A percentile compares a stretch with the other conserved stretches of the same genome.
phyloP scores from a whole-genome alignment of 1,139 yeast genomes.

The Pichia sp. region DNA sequence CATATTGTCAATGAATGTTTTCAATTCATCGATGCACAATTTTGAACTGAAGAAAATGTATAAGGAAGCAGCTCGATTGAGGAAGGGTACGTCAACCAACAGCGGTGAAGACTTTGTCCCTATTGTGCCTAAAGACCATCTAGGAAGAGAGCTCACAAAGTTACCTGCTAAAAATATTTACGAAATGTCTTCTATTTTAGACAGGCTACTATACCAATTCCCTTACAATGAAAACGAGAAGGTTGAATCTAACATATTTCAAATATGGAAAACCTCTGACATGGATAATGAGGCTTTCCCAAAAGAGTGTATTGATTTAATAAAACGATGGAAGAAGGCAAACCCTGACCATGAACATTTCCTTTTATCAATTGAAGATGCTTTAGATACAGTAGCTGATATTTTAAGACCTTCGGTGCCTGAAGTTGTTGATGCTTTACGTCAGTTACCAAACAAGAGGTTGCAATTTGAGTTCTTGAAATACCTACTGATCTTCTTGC shows the following conservation, averaged over 20 bases:
- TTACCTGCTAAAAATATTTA: slow-evolving; percentile 23
- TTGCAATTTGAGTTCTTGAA: slow-evolving; percentile 67
- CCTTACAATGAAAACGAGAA: slow-evolving; percentile 51
- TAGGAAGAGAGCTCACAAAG: slow-evolving; percentile 5
- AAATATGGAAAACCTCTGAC: slow-evolving; percentile 73
- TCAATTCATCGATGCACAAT: slow-evolving; percentile 8
- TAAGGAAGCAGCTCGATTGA: slow-evolving; percentile 7
- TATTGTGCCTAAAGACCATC: slow-evolving; percentile 5
- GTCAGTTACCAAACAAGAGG: slow-evolving; percentile 53
- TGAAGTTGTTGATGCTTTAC: slow-evolving; percentile 51
- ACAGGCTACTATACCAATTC: slow-evolving; percentile 47
- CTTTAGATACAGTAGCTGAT: slow-evolving; percentile 47
- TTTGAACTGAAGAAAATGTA: slow-evolving; percentile 10
- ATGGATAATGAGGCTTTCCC: slow-evolving; percentile 48
- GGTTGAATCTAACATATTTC: slow-evolving; percentile 81
- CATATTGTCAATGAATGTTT: slow-evolving; percentile 7
- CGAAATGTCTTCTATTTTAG: slow-evolving; percentile 30
- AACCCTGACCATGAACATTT: slow-evolving; percentile 59
- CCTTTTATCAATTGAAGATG: slow-evolving; percentile 52
- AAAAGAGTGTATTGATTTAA: slow-evolving; percentile 34
- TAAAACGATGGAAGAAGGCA: slow-evolving; percentile 44
- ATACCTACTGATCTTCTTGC: slow-evolving; percentile 53
- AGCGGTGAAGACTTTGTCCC: background rate
- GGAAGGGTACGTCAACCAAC: background rate
- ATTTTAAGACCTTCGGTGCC: slow-evolving; percentile 51